Evolutionary conservation across 2,329 filamentous ascomycete species (phyloP), one percentile per base, ranked within the genome.

Genomic region (Aspergillus thermomutatus): DNA sequence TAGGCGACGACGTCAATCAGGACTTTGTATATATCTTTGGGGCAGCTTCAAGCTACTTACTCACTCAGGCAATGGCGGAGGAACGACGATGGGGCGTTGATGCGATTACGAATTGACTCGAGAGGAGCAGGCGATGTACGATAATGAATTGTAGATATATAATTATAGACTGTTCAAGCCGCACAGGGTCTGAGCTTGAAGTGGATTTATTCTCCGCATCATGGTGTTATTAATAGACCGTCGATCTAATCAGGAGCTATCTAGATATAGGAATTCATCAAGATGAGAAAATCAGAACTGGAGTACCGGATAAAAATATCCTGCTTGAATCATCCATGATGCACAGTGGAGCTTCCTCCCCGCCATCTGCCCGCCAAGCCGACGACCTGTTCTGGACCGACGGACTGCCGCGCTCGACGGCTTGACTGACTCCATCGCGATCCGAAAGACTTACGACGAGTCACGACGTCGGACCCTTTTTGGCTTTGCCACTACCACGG

Each of bases 401-500:
- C 7, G 31, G 31, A 37, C 31, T 37, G 31, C 31, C 14, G 14
- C 31, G 28, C 28, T 31, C 14, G 28, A 31, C 28, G 28, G 28
- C 41, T 41, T 41, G 40, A 41, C 10, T 21, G 40, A 21, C 40
- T 43, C 40, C 40, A 43, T 43, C 40, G 17, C 19, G 21, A 43
- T 10, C 40, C 4, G 40, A 10, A 23, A 43, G 40, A 43, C 3
- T 43, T 43, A 23, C n/a, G 19, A 10, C 40, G n/a, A 11, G 40
- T 11, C 19, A 43, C 40, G 40, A 43, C 46, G 41, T 45, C 17
- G 41, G 41, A 19, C 41, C 21, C 41, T 45, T 45, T 31, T 28
- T 27, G 23, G 17, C 49, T 50, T 28, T 34, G 49, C 49, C 49
- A 41, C 64, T 62, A 62, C 41, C 9, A 21, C 43, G 4, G 43